Evolutionary conservation across 805 yeast genomes (phyloP), one percentile per base, ranked within the genome.

Genomic region (Cyberlindnera maclurae): DNA sequence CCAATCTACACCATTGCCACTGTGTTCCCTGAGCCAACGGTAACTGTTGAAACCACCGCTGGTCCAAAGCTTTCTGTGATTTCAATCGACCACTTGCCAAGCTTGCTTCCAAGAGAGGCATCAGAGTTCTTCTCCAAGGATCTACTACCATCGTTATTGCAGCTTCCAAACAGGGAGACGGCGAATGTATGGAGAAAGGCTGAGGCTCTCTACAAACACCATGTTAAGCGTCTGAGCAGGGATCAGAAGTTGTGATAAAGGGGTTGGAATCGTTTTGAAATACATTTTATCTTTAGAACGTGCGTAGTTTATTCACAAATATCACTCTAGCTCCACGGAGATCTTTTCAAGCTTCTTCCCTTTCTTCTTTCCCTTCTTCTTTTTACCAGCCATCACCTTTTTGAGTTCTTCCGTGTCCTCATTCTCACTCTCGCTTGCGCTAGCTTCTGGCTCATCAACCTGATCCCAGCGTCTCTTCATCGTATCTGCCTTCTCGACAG

Each of bases 11-110:
- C 77, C 17, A 71, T 86, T 49, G 95, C 96, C 41, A 90, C 98
- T 22, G 88, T 82, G 6, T 93, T 93, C 70, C 75, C 76, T 49
- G 76, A 86, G 52, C 99, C 98, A 48, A 89, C 96, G 3, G 97
- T 86, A 33, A 62, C 65, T 7, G 98, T 90, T 30, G 77, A 79
- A 45, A 79, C 93, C 29, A 70, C 81, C 20, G 68, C 63, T 26
- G 96, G 96, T 41, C 94, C 96, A 47, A 82, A 82, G 60, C 66
- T 93, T 54, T 83, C 95, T 4, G 98, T 93, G 33, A 77, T 88
- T 51, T 87, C 96, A 13, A 93, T 93, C 52, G 99, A 93, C 67
- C 99, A 93, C 63, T 72, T 93, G 56, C 99, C 99, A 30, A 81
- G 95, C 8, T 68, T 93, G 59, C 73, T 93, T 49, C 99, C 99